phyloP scores from a whole-genome alignment of 2,329 filamentous ascomycete species.

The Scytalidium sp. region DNA sequence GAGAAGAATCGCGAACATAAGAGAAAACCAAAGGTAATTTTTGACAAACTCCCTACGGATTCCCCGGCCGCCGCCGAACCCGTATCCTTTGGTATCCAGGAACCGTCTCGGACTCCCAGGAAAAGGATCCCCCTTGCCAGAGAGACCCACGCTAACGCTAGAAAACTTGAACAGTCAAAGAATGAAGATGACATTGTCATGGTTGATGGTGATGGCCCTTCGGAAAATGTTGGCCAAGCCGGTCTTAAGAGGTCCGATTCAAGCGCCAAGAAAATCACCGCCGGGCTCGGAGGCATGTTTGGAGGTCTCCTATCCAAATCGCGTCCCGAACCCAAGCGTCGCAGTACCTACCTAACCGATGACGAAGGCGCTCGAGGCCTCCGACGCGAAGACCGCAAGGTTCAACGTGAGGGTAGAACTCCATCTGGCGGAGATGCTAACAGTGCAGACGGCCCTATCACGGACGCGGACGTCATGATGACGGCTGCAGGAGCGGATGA shows the following conservation, averaged over 20 bases:
- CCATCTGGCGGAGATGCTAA: constrained; percentile 18
- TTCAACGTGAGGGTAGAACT: constrained; percentile 25
- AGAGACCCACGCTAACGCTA: constrained; percentile 33
- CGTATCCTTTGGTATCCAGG: constrained; percentile 26
- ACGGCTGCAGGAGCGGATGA: constrained; percentile 47
- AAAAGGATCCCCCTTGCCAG: constrained; percentile 19
- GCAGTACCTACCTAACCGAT: constrained; percentile 48
- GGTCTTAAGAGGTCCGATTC: constrained; percentile 58
- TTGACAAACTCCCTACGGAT: constrained; percentile 17
- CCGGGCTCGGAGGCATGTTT: constrained; percentile 58
- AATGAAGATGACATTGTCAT: constrained; percentile 63
- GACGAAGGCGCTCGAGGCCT: constrained; percentile 37
- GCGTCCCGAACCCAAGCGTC: constrained; percentile 44
- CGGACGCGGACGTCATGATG: constrained; percentile 38
- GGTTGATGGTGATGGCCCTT: constrained; percentile 48
- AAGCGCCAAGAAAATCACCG: constrained; percentile 54
- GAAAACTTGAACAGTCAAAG: constrained; percentile 58
- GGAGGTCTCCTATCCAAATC: constrained; percentile 50
- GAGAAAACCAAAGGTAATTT: constrained; percentile 38
- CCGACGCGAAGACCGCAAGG: constrained; percentile 32
- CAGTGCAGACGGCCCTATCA: constrained; percentile 37
- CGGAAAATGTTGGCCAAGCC: constrained; percentile 24
- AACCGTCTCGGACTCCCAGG: constrained; percentile 18
- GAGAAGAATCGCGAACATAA: constrained; percentile 46
- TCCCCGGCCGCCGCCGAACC: constrained; percentile 24